Evolutionary conservation across 306 rosid species (phyloP), one percentile per base, ranked within the genome.

Genomic region (Quercus wislizeni): DNA sequence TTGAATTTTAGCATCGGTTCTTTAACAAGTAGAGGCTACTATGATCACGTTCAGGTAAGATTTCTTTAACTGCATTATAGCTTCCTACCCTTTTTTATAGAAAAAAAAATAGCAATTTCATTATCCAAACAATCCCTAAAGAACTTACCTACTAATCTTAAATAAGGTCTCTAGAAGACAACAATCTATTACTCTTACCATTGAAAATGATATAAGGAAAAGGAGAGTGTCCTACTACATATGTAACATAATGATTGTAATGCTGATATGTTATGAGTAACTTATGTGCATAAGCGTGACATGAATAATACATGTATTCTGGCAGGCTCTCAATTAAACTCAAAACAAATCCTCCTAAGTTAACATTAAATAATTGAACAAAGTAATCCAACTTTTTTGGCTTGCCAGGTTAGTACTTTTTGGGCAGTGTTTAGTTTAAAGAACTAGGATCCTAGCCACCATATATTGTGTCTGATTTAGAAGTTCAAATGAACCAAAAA

Each of bases 221-320:
- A 71, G 75, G 79, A 57, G 58, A 75, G 71, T 83, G 80, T 84
- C 75, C 81, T 78, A 65, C 55, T 79, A 68, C 18, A 68, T 73
- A 78, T 76, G 49, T 79, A 80, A 82, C 86, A 83, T 74, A 83
- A 88, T 87, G 81, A 83, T 86, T 83, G 72, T 78, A 78, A 87
- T 77, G 89, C 75, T 91, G 69, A 82, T 83, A 70, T 79, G 85
- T 75, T 76, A 84, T 89, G 91, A 89, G 90, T 88, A 83, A 77
- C 83, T 76, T 88, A 86, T 83, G 85, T 88, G 91, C 84, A 71
- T 83, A 87, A 90, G 72, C 85, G 89, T 87, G 97, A 82, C 81
- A 70, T 71, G 69, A 85, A 90, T 83, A 78, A 89, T 92, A 73
- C 85, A 73, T 81, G 79, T 84, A 82, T 83, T 49, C 72, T 65